phyloP scores from a whole-genome alignment of 495 filamentous ascomycete genomes.

The Annulohypoxylon maeteangense region DNA sequence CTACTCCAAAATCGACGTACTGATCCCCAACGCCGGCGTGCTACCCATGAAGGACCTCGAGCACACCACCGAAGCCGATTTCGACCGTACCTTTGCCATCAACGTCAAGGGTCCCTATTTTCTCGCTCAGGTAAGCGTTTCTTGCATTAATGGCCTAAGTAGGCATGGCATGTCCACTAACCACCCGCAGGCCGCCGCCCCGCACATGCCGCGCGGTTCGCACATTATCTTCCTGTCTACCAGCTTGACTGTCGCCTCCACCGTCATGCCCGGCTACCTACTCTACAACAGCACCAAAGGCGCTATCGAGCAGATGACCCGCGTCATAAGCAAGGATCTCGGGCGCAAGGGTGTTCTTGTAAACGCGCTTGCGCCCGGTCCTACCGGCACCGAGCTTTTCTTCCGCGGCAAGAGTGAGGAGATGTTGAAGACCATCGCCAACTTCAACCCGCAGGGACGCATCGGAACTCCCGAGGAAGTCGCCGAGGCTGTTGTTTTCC shows the following conservation, averaged over 20 bases:
- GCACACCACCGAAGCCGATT: constrained; percentile 67
- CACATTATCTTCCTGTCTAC: constrained; percentile 72
- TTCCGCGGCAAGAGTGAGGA: constrained; percentile 69
- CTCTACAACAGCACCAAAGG: constrained; percentile 73
- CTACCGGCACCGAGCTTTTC: constrained; percentile 75
- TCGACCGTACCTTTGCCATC: constrained; percentile 63
- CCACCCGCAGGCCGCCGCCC: constrained; percentile 63
- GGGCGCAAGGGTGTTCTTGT: constrained; percentile 69
- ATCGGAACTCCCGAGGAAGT: constrained; percentile 74
- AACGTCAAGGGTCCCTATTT: constrained; percentile 79
- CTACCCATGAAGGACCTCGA: constrained; percentile 65
- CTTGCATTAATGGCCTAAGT: neutral
- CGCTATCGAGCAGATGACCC: constrained; percentile 75
- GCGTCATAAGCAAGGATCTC: constrained; percentile 72
- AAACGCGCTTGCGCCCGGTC: constrained; percentile 73
- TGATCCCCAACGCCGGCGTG: constrained; percentile 70
- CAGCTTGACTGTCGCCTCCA: constrained; percentile 55
- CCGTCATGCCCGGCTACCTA: constrained; percentile 67
- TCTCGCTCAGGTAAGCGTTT: constrained; percentile 51
- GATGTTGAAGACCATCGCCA: constrained; percentile 62
- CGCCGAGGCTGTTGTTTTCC: constrained; percentile 65
- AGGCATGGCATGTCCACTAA: constrained; percentile 1
- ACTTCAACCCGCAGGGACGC: constrained; percentile 61
- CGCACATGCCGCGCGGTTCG: constrained; percentile 67
- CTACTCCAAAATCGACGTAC: constrained; percentile 74